Percentiles rank a stretch among this genome's conserved stretches.
Evolutionary conservation across 2,329 filamentous ascomycete species (phyloP).

Genomic region (Botryotinia narcissicola): DNA sequence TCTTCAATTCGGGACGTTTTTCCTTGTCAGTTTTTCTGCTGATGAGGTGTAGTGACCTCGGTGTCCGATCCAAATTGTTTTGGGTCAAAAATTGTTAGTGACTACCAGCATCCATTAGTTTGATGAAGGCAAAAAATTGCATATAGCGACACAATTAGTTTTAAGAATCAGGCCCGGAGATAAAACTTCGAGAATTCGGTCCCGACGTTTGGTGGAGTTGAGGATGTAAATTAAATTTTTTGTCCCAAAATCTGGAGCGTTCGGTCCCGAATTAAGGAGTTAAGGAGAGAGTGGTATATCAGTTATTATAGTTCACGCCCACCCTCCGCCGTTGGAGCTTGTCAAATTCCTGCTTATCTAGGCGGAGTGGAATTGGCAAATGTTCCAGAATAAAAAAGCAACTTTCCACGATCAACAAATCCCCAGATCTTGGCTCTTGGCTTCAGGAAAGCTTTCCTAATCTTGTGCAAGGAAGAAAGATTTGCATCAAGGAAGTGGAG

Average conservation of each 20-base stretch:
- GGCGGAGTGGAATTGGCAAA: neutral
- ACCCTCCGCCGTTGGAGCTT: neutral
- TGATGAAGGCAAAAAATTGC: neutral
- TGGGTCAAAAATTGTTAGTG: too few relatives aligned
- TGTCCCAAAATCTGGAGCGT: neutral
- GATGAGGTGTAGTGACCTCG: neutral
- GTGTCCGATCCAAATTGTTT: neutral
- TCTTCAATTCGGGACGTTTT: neutral
- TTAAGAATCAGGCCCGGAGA: neutral
- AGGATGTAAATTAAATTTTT: neutral
- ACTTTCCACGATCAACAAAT: neutral
- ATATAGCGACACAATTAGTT: neutral
- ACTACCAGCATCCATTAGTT: neutral
- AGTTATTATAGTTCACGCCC: neutral
- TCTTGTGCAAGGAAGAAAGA: neutral
- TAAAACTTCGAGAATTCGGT: neutral
- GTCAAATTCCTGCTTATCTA: neutral
- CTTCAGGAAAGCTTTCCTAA: neutral
- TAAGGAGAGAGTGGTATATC: neutral
- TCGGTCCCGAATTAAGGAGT: neutral
- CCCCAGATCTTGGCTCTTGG: conserved; percentile 10
- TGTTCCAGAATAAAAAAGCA: neutral
- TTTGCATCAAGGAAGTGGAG: neutral
- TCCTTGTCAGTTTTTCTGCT: neutral
- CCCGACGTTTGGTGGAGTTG: neutral